Conservation (phyloP, 306 rosid genomes). For the Trifolium dubium region DNA sequence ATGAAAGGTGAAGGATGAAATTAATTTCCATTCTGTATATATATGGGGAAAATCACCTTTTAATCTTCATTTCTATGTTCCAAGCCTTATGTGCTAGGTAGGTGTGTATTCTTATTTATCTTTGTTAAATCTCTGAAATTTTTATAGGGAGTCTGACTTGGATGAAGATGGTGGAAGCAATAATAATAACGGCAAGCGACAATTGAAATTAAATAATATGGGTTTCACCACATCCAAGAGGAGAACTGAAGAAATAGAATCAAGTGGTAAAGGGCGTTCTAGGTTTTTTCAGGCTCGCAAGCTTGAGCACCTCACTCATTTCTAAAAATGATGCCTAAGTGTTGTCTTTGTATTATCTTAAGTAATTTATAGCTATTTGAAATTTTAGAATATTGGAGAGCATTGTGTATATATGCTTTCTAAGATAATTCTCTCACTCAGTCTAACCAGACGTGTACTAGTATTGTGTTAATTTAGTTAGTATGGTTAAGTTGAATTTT, state of each 20-base stretch:
- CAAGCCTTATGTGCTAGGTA: slow-evolving; percentile 23
- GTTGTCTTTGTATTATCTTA: slow-evolving; percentile 7
- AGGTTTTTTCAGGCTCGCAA: slow-evolving; percentile 86
- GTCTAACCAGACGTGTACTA: background rate
- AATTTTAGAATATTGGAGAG: slow-evolving; percentile 3
- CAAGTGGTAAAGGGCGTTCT: slow-evolving; percentile 84
- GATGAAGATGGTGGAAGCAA: slow-evolving; percentile 61
- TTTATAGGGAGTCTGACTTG: slow-evolving; percentile 70
- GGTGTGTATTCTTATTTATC: slow-evolving; percentile 28
- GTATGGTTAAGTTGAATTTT: slow-evolving; percentile 29
- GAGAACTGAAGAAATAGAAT: slow-evolving; percentile 88
- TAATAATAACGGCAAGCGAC: slow-evolving; percentile 61
- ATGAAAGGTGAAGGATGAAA: background rate
- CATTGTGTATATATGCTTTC: slow-evolving; percentile 16
- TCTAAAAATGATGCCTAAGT: slow-evolving; percentile 43
- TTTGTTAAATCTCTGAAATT: slow-evolving; percentile 17
- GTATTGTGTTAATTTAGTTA: slow-evolving; percentile 6
- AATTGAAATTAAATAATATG: slow-evolving; percentile 69
- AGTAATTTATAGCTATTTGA: slow-evolving; percentile 35
- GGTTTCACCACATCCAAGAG: slow-evolving; percentile 77
- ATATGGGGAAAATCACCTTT: background rate
- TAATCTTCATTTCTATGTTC: slow-evolving; percentile 8
- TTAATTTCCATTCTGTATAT: slow-evolving; percentile 3
- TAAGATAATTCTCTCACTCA: background rate
- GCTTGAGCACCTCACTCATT: slow-evolving; percentile 70